phyloP scores from a whole-genome alignment of 2,329 filamentous ascomycete genomes.

The Colletotrichum horii region DNA sequence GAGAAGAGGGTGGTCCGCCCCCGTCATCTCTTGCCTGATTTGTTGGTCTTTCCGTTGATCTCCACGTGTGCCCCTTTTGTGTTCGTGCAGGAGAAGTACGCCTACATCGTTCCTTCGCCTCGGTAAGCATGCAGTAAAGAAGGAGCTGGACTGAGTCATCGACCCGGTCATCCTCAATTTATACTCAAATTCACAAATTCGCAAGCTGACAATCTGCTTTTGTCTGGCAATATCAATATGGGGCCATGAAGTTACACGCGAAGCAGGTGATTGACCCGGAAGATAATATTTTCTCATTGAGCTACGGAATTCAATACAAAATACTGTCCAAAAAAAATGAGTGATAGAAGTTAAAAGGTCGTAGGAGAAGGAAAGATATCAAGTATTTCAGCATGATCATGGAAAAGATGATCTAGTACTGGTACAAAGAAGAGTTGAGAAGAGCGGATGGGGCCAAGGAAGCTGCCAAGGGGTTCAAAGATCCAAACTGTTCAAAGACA shows the following conservation, averaged over 20 bases:
- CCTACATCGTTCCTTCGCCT: neutral
- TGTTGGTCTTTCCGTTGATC: neutral
- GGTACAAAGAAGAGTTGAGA: neutral
- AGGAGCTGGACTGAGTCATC: neutral
- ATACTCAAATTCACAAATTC: neutral
- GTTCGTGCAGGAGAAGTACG: neutral
- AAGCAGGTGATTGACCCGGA: neutral
- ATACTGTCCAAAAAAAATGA: neutral
- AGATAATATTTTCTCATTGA: neutral
- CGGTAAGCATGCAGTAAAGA: neutral
- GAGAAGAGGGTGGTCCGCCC: neutral
- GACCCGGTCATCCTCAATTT: fast-evolving
- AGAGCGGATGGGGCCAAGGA: neutral
- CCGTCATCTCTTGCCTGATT: neutral
- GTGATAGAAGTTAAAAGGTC: neutral
- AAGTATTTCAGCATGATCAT: neutral
- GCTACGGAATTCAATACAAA: neutral
- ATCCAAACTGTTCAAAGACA: neutral
- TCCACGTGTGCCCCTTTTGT: neutral
- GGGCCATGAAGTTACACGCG: fast-evolving
- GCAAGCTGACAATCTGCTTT: neutral
- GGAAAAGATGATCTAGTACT: neutral
- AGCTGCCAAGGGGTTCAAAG: neutral
- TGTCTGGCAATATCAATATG: neutral
- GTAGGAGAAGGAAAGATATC: neutral